phyloP scores from a whole-genome alignment of 2,329 filamentous ascomycete species.

The Massarina eburnea region DNA sequence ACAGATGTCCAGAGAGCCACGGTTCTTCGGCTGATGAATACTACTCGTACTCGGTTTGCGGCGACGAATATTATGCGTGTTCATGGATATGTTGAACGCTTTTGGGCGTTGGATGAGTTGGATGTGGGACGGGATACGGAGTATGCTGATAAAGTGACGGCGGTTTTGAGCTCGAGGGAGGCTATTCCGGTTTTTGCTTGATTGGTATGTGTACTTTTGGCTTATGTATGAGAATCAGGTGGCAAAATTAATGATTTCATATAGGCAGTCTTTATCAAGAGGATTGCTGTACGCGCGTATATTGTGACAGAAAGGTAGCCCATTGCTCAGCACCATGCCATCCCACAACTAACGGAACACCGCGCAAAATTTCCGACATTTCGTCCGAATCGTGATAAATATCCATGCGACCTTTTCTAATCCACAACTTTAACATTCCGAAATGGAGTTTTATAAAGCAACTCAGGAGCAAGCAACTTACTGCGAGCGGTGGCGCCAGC shows the following conservation, averaged over 20 bases:
- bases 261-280: no score
- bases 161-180: conserved; percentile 7
- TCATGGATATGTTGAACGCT: conserved; percentile 13
- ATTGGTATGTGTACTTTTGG: not conserved
- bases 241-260: no score
- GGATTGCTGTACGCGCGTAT: no score
- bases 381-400: no score
- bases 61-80: not conserved
- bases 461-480: not conserved
- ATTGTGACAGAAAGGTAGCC: no score
- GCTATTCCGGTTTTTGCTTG: conserved; percentile 10
- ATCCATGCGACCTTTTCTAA: no score
- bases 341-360: no score
- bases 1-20: conserved; percentile 22
- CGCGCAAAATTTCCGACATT: no score
- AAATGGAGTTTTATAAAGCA: no score
- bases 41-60: not conserved
- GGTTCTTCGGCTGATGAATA: conserved; percentile 6
- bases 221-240: no score
- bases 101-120: conserved; percentile 19
- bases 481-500: not conserved
- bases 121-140: conserved; percentile 11
- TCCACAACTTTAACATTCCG: no score
- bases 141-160: conserved; percentile 13
- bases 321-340: no score